Conservation (phyloP, 2,329 filamentous ascomycete species). For the Rugonectria rugulosa region DNA sequence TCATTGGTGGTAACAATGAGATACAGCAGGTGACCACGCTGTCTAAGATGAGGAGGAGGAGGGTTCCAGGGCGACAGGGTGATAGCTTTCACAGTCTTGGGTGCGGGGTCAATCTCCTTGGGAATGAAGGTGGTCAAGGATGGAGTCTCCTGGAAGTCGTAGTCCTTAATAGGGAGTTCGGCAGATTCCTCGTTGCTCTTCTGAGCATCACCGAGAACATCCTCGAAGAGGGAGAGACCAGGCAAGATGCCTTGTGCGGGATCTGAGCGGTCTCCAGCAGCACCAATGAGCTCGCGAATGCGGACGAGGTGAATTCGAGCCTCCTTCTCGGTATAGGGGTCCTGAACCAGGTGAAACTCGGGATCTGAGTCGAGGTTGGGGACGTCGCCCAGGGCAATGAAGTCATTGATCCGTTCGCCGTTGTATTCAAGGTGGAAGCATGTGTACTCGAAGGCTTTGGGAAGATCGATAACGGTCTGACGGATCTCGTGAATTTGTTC, state of each 20-base stretch:
- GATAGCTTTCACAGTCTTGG: constrained; percentile 91
- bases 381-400: constrained; percentile 89
- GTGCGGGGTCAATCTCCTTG: constrained; percentile 68
- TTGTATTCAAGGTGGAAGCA: constrained; percentile 98
- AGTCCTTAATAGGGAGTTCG: constrained; percentile 66
- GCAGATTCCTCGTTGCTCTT: constrained; percentile 38
- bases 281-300: constrained; percentile 91
- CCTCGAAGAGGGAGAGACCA: constrained; percentile 87
- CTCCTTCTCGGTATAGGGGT: constrained; percentile 98
- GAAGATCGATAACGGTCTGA: constrained; percentile 93
- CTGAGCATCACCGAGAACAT: constrained; percentile 65
- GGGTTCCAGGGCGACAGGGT: constrained; percentile 96
- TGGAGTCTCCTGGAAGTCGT: constrained; percentile 77
- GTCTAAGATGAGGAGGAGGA: constrained; percentile 87
- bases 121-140: constrained; percentile 77
- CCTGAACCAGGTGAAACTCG: constrained; percentile 83
- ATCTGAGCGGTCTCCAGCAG: constrained; percentile 87
- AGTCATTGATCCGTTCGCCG: constrained; percentile 92
- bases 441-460: constrained; percentile 93
- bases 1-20: constrained; percentile 89
- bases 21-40: constrained; percentile 93
- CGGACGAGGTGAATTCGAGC: constrained; percentile 93
- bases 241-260: constrained; percentile 85
- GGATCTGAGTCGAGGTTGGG: constrained; percentile 78
- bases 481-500: constrained; percentile 98